Base-by-base conservation (phyloP, 805 yeast genomes). In the Candida quercuum region DNA sequence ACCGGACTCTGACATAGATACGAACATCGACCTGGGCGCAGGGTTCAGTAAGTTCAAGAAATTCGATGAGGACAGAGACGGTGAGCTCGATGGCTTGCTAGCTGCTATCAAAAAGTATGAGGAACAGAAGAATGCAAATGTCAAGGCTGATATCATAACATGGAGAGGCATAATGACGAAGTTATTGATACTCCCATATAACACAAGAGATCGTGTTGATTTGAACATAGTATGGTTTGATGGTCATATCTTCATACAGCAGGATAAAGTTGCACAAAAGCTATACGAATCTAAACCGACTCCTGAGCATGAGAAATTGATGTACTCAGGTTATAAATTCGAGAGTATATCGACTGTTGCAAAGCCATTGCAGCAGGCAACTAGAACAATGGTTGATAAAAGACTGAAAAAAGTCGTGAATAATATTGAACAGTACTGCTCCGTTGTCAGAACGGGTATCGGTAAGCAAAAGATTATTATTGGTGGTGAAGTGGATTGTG, bases 401-500 rank as follows among this genome's bases (percentile, higher is more conserved):
- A 67, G 98, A 43, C 58, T 64, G 38, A 76, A 74, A 47, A 67
- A 69, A 38, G 61, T 67, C 1, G 88, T 85, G 7, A 78, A 74
- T 52, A 83, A 78, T 53, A 77, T 78, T 33, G 87, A 81, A 49
- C 95, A 91, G 60, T 88, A 77, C 54, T 67, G 82, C 32, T 72
- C 86, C 1, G 81, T 91, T n/a, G 89, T 89, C 6, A 72, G 74
- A 48, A 81, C 96, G 0, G 94, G 95, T 3, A 77, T 91, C 13
- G 96, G 96, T 8, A 72, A 71, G 32, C 71, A 77, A 15, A 75
- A 73, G 44, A 60, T 87, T 31, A 57, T 86, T 6, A 59, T 88
- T 32, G 95, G 88, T 1, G 96, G 96, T 2, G 98, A 93, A 62
- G 86, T 91, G 16, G 98, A 91, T 60, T 83, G 96, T 57, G 81